These are phyloP conservation scores for Omphalotus guepiniiformis DNA, from an alignment of 768 basidiomycete genomes.

Conservation along the genomic window DNA sequence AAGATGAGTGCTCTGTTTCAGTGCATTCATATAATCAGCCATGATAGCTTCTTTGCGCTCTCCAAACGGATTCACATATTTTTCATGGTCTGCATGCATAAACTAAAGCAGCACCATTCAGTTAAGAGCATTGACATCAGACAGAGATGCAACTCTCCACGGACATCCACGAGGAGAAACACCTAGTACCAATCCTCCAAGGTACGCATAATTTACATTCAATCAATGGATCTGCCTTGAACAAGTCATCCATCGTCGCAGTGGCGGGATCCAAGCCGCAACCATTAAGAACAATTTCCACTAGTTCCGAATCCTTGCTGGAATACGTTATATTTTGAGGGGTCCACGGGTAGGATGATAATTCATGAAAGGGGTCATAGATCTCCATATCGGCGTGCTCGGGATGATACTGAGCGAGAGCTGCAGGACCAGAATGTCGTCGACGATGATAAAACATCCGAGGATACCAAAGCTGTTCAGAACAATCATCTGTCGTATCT, in stretches of 20 bases:
- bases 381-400: background rate
- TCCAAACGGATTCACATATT: too few species aligned
- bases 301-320: background rate
- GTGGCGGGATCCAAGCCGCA: background rate
- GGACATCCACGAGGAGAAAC: too few species aligned
- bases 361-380: background rate
- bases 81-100: too few species aligned
- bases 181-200: too few species aligned
- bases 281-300: background rate
- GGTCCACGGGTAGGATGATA: background rate
- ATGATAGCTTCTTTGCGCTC: too few species aligned
- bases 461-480: background rate
- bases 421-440: too few species aligned
- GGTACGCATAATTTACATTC: background rate
- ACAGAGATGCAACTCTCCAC: too few species aligned
- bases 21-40: too few species aligned
- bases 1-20: too few species aligned
- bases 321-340: background rate
- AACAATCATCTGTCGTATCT: background rate
- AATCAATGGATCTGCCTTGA: background rate
- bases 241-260: background rate
- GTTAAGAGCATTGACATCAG: too few species aligned
- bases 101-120: too few species aligned
- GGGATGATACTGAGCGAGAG: background rate
- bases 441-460: slow-evolving; percentile 1